Evolutionary conservation across 345 rosid species (phyloP).

Genomic region (Brassica nigra): DNA sequence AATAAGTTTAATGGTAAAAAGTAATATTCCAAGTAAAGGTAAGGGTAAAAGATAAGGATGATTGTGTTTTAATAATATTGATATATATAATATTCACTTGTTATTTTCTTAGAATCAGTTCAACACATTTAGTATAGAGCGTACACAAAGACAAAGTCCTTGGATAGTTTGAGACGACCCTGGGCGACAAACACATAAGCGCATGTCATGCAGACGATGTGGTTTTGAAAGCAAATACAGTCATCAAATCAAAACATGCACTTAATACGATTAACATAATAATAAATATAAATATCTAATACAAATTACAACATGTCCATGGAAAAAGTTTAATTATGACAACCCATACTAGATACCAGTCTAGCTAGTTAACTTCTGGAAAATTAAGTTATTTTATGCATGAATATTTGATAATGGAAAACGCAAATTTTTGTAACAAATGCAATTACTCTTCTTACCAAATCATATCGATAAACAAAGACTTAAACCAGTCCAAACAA

Average conservation of each 20-base stretch:
- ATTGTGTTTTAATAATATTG: too few species aligned
- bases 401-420: not conserved
- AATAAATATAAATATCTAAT: not conserved
- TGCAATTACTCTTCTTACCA: not conserved
- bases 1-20: too few species aligned
- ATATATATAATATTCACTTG: not conserved
- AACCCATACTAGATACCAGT: not conserved
- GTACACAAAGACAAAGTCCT: not conserved
- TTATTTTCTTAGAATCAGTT: not conserved
- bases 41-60: too few species aligned
- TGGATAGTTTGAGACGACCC: not conserved
- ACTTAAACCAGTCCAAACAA: not conserved
- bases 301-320: not conserved
- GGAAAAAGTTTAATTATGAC: not conserved
- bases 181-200: not conserved
- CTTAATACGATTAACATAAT: not conserved
- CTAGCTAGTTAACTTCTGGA: not conserved
- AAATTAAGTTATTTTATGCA: not conserved
- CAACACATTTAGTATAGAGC: not conserved
- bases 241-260: not conserved
- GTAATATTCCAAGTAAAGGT: too few species aligned
- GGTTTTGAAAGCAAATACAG: not conserved
- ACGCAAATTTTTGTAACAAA: not conserved
- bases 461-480: not conserved
- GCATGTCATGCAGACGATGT: not conserved